Base-by-base conservation (phyloP, 139 green algal species). In the Chlorella sp. region DNA sequence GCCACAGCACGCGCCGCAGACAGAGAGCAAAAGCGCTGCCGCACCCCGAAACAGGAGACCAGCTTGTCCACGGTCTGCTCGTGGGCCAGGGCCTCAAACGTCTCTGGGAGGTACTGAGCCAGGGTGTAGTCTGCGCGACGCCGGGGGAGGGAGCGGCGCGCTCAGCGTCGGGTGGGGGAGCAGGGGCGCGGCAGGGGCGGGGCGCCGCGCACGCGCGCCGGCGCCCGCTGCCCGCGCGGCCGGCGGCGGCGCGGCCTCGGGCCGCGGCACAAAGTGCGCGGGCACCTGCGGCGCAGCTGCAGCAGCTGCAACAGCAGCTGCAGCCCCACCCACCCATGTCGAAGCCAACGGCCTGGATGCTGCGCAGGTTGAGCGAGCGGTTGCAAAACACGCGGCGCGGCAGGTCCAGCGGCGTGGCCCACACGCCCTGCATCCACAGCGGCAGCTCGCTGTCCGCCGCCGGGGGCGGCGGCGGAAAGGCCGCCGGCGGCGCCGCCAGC, bases 1-100 rank as follows among this genome's bases (percentile, higher is more conserved):
- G n/a, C n/a, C n/a, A n/a, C n/a, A n/a, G n/a, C n/a, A n/a, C n/a
- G n/a, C n/a, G n/a, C n/a, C n/a, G n/a, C n/a, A n/a, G n/a, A n/a
- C n/a, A n/a, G n/a, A n/a, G n/a, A n/a, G n/a, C n/a, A n/a, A n/a
- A n/a, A n/a, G n/a, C n/a, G n/a, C n/a, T n/a, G n/a, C n/a, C n/a
- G n/a, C n/a, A n/a, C n/a, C n/a, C 88, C 87, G 76, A 97, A 94
- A 14, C 77, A 42, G 1, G 80, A 79, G 50, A 94, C 87, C 38
- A 99, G 89, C 77, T 98, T 98, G 41, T 95, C 79, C 9, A 93
- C 74, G 1, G 95, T 97, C 76, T 92, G 73, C 23, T 81, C 75
- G 80, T 98, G 92, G 29, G 92, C 92, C 58, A 98, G 82, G 12
- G 80, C 79, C 88, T 99, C 96, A 83, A 99, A 98, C 0, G 93